Conservation (phyloP, 345 rosid genomes). For the Dovyalis caffra region DNA sequence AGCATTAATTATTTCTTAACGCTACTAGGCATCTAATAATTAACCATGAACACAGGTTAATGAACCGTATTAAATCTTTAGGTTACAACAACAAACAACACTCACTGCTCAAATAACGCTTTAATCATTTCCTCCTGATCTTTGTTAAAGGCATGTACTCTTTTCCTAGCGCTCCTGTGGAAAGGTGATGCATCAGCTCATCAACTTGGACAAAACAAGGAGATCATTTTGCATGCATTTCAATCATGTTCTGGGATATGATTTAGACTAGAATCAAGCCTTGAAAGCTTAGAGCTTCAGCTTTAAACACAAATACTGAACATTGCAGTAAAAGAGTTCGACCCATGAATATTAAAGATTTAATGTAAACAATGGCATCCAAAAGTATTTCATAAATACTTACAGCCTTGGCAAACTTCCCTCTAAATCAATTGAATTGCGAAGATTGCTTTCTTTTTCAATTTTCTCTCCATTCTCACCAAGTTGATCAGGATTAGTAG, state of each 20-base stretch:
- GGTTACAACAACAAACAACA: slow-evolving; percentile 13
- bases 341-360: too few relatives aligned
- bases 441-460: slow-evolving; percentile 31
- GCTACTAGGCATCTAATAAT: neutral
- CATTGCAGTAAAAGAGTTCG: neutral
- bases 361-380: neutral
- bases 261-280: neutral
- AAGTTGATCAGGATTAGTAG: slow-evolving; percentile 27
- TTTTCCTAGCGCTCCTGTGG: slow-evolving; percentile 66
- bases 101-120: slow-evolving; percentile 80
- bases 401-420: slow-evolving; percentile 40
- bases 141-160: slow-evolving; percentile 60
- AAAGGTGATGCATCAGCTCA: slow-evolving; percentile 21
- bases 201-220: slow-evolving; percentile 14
- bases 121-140: slow-evolving; percentile 75
- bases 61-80: neutral
- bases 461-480: slow-evolving; percentile 25
- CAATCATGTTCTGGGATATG: neutral
- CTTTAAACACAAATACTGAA: neutral
- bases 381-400: slow-evolving; percentile 31
- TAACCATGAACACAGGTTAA: neutral
- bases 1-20: neutral
- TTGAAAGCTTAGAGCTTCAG: slow-evolving; percentile 9
- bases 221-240: slow-evolving; percentile 2
- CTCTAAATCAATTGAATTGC: slow-evolving; percentile 34